Evolutionary conservation across 768 basidiomycete genomes (phyloP).

Genomic region (Trametes cingulata): DNA sequence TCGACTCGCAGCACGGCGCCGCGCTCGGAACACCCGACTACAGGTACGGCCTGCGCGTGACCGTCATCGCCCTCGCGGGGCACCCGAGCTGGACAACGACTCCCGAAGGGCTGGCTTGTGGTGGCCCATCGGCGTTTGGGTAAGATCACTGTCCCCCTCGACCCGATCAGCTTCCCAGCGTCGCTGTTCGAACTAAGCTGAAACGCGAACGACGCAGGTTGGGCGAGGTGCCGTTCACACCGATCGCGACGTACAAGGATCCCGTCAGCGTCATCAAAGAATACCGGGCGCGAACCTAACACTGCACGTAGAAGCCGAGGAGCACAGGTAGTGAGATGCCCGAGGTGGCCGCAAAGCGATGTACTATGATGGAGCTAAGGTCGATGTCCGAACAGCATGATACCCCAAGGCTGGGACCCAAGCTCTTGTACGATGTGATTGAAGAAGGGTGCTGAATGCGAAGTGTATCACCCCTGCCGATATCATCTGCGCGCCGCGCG

Average conservation of each 20-base stretch:
- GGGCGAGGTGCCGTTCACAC: slow-evolving; percentile 15
- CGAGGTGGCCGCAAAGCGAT: too few relatives aligned
- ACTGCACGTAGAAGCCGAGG: too few relatives aligned
- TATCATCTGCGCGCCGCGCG: too few relatives aligned
- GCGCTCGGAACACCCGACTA: slow-evolving; percentile 67
- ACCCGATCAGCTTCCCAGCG: background rate
- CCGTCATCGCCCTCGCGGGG: slow-evolving; percentile 49
- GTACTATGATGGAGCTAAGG: too few relatives aligned
- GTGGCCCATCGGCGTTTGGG: slow-evolving; percentile 58
- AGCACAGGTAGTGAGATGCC: too few relatives aligned
- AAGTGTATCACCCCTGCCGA: too few relatives aligned
- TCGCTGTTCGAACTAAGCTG: background rate
- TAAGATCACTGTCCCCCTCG: slow-evolving; percentile 23
- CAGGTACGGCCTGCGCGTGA: slow-evolving; percentile 57
- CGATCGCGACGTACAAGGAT: slow-evolving; percentile 23
- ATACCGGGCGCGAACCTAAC: background rate
- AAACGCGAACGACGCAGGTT: background rate
- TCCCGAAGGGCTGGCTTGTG: slow-evolving; percentile 47
- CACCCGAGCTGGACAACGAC: slow-evolving; percentile 59
- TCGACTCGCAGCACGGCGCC: slow-evolving; percentile 62
- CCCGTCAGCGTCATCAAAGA: slow-evolving; percentile 22
- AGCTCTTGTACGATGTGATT: too few relatives aligned
- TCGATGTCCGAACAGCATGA: too few relatives aligned
- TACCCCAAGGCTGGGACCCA: too few relatives aligned
- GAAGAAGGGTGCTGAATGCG: too few relatives aligned